Evolutionary conservation across 2,329 filamentous ascomycete genomes (phyloP).

Genomic region (Ascochyta lentis): DNA sequence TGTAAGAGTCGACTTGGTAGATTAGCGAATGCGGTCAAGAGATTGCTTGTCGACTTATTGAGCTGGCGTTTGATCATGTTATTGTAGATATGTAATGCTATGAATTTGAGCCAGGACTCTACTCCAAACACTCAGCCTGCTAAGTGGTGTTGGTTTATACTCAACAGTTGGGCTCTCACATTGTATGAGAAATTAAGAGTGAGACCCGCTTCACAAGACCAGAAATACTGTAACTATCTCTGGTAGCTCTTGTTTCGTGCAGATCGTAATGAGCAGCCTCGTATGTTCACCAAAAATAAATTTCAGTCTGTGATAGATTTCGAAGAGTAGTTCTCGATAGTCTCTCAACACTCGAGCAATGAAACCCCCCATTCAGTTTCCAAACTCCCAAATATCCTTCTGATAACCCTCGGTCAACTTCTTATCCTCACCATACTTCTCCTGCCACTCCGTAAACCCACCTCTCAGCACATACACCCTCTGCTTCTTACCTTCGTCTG

Average conservation of each 20-base stretch:
- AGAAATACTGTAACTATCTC: no score
- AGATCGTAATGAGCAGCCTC: no score
- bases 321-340: no score
- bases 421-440: conserved; percentile 77
- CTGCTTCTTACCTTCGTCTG: conserved; percentile 57
- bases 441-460: conserved; percentile 90
- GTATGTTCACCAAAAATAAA: no score
- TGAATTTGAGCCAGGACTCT: background rate
- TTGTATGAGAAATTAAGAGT: no score
- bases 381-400: conserved; percentile 79
- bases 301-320: no score
- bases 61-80: background rate
- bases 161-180: no score
- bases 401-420: conserved; percentile 82
- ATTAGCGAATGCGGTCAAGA: background rate
- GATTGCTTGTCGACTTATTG: background rate
- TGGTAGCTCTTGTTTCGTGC: no score
- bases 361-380: background rate
- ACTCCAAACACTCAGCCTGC: no score
- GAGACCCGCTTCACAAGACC: no score
- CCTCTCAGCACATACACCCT: conserved; percentile 81
- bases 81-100: conserved; percentile 7
- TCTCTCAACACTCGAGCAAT: no score
- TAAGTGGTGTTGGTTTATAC: no score
- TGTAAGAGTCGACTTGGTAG: conserved; percentile 29